These are phyloP conservation scores for Kwoniella dejecticola DNA, from an alignment of 768 basidiomycete species.

Conservation along the genomic window DNA sequence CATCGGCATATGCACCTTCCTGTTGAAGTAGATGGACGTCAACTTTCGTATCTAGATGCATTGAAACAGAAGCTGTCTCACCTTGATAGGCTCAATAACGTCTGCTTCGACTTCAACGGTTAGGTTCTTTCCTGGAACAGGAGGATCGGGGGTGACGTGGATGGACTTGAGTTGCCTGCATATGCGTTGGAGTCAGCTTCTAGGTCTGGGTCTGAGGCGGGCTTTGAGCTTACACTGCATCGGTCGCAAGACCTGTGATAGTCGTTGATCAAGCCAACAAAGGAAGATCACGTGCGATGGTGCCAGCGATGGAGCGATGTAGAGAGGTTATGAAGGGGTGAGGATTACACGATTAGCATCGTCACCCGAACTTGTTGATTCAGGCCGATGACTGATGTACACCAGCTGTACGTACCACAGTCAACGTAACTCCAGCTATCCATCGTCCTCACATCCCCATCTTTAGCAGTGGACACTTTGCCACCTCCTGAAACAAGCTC, in stretches of 20 bases:
- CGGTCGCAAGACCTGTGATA: constrained; percentile 39
- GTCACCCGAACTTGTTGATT: background rate
- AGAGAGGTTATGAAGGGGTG: no score
- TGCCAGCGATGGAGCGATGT: background rate
- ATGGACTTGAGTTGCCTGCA: constrained; percentile 69
- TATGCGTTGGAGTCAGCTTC: background rate
- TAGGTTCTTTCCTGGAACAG: constrained; percentile 78
- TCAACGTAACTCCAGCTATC: constrained; percentile 68
- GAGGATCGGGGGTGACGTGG: constrained; percentile 78
- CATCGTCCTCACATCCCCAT: constrained; percentile 53
- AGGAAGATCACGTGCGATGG: constrained; percentile 3
- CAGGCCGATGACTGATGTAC: constrained; percentile 42
- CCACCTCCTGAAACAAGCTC: constrained; percentile 33
- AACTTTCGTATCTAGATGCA: no score
- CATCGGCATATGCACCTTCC: constrained; percentile 90
- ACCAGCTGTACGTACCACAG: constrained; percentile 68
- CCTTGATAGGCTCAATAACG: constrained; percentile 67
- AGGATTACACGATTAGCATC: background rate
- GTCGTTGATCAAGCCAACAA: background rate
- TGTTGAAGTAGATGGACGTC: constrained; percentile 49
- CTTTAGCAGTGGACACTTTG: constrained; percentile 27
- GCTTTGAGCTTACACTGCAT: constrained; percentile 40
- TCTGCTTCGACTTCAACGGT: constrained; percentile 76
- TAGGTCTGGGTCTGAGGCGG: constrained; percentile 59
- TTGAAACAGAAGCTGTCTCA: constrained; percentile 49